Evolutionary conservation across 345 rosid species (phyloP), one percentile per base, ranked within the genome.

Genomic region (Schrenkiella parvula): DNA sequence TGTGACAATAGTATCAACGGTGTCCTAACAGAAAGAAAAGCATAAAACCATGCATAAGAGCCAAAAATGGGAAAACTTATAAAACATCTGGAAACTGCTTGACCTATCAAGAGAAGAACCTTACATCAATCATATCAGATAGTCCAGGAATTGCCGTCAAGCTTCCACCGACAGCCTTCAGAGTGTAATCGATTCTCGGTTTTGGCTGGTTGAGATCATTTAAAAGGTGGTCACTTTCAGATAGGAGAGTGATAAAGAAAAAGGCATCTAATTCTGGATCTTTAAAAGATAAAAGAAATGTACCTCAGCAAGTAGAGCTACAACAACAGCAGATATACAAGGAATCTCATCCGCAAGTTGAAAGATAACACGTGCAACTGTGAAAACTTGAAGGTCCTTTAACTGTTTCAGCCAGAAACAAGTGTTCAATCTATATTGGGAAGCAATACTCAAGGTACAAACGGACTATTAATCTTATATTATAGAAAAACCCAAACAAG

Each of bases 121-220:
- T 89, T 79, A 88, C 99, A 81, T 92, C 98, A 71, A 95, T 92
- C 97, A 90, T 90, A 82, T 95, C 97, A 35, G 99, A 90, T 41
- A 92, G 70, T 74, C 98, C 98, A 65, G 98, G 99, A 75, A 95
- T 78, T 37, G 96, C 98, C 37, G 98, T 88, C 63, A 95, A 81
- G 89, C 99, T 92, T 81, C 98, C 99, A 81, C 98, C 99, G 21
- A 95, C 89, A 72, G 98, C 99, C 79, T 95, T 95, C 75, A 95
- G 84, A 61, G 93, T 85, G 74, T 95, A 92, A 64, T 92, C 97
- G 59, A 95, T 95, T 78, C 85, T 92, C 5, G 98, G 99, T 86
- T 90, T 87, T 72, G 99, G 99, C 97, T 95, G 95, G 58, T 68
- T 71, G n/a, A 64, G 37, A 61, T 60, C 46, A 79, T 50, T 57